Conservation (phyloP, 768 basidiomycete genomes). For the Rhizopogon vinicolor region DNA sequence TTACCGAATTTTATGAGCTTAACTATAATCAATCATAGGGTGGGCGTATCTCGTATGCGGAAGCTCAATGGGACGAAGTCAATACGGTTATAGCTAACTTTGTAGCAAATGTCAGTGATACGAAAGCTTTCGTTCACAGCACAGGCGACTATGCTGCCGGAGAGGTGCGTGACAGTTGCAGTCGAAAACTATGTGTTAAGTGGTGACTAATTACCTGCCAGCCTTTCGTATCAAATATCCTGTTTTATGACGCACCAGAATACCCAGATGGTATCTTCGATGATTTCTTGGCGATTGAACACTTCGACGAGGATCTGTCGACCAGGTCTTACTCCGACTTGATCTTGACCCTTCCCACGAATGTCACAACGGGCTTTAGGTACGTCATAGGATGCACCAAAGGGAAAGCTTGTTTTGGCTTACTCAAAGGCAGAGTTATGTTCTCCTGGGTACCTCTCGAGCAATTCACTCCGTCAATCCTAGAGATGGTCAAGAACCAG, state of each 20-base stretch:
- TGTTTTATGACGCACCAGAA: conserved; percentile 55
- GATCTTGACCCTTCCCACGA: not conserved
- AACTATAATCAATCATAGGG: conserved; percentile 32
- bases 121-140: conserved; percentile 33
- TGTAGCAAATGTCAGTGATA: conserved; percentile 12
- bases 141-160: conserved; percentile 34
- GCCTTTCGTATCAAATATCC: conserved; percentile 22
- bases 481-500: not conserved
- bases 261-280: conserved; percentile 1
- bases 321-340: not conserved
- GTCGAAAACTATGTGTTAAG: no score
- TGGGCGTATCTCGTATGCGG: conserved; percentile 35
- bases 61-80: conserved; percentile 5
- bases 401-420: not conserved
- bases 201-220: conserved; percentile 2
- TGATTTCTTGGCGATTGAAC: not conserved
- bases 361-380: not conserved
- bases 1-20: not conserved
- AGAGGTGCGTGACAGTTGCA: conserved; percentile 13
- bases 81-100: conserved; percentile 18
- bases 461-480: not conserved
- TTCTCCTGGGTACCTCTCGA: not conserved
- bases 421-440: not conserved
- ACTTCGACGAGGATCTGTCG: not conserved
- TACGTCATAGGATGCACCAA: not conserved